Percentiles rank a stretch among this genome's conserved stretches.
These are phyloP conservation scores for Naganishia liquefaciens DNA, from an alignment of 1,284 basidiomycete species.

Conservation along the genomic window DNA sequence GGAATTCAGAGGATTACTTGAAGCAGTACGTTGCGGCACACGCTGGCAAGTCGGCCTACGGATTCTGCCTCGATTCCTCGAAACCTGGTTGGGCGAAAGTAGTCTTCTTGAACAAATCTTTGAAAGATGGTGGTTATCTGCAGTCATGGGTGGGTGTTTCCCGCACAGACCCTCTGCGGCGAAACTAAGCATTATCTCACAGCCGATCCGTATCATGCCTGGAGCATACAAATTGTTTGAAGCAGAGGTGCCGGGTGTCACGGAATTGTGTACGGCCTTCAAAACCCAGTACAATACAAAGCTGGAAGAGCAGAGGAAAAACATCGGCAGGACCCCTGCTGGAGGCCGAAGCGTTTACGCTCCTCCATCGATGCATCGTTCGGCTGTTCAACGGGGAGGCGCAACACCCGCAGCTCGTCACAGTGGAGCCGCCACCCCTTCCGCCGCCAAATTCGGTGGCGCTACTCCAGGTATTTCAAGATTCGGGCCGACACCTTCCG, in stretches of 20 bases:
- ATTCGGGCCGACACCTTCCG: slow-evolving; percentile 17
- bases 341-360: slow-evolving; percentile 27
- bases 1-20: slow-evolving; percentile 51
- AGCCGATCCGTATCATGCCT: slow-evolving; percentile 86
- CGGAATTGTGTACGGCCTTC: slow-evolving; percentile 92
- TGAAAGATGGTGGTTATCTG: slow-evolving; percentile 60
- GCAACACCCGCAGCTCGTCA: slow-evolving; percentile 9
- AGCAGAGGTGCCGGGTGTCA: slow-evolving; percentile 81
- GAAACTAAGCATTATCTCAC: slow-evolving; percentile 19
- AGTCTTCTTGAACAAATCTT: slow-evolving; percentile 86
- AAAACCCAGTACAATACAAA: slow-evolving; percentile 68
- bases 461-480: slow-evolving; percentile 4
- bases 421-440: slow-evolving; percentile 11
- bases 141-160: slow-evolving; percentile 75
- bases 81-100: slow-evolving; percentile 90
- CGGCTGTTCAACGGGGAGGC: slow-evolving; percentile 18
- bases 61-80: slow-evolving; percentile 87
- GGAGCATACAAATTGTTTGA: slow-evolving; percentile 87
- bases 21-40: slow-evolving; percentile 90
- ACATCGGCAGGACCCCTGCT: slow-evolving; percentile 44
- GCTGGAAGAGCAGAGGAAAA: slow-evolving; percentile 51
- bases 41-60: slow-evolving; percentile 91
- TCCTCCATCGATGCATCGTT: slow-evolving; percentile 21
- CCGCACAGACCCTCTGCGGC: no score
- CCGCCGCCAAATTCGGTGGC: slow-evolving; percentile 7